Percentiles rank a stretch among this genome's conserved stretches.
phyloP scores from a whole-genome alignment of 2,329 filamentous ascomycete genomes.

The Incumbomyces lentus region DNA sequence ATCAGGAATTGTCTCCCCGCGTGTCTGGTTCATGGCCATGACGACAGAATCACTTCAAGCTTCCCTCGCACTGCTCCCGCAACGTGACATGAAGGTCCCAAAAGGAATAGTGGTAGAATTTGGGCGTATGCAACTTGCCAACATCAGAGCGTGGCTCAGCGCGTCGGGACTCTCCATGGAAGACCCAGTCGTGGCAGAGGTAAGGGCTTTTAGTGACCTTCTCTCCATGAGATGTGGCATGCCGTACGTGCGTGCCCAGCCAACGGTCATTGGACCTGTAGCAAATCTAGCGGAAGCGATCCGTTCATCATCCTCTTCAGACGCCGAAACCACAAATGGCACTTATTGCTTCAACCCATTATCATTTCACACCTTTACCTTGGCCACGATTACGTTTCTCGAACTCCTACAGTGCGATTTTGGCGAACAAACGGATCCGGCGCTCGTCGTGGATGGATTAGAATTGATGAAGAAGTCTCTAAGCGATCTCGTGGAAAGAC shows the following conservation, averaged over 20 bases:
- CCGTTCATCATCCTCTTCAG: background rate
- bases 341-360: slow-evolving; percentile 10
- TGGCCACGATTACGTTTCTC: slow-evolving; percentile 12
- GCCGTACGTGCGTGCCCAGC: background rate
- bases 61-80: background rate
- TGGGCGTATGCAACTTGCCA: background rate
- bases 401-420: slow-evolving; percentile 7
- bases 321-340: background rate
- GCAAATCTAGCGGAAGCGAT: background rate
- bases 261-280: background rate
- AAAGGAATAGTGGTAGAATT: background rate
- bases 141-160: background rate
- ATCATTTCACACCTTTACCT: slow-evolving; percentile 10
- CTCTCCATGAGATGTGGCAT: background rate
- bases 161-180: background rate
- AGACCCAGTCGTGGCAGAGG: slow-evolving; percentile 6
- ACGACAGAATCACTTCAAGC: background rate
- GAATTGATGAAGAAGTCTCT: background rate
- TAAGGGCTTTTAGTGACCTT: slow-evolving; percentile 7
- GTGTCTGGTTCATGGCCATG: background rate
- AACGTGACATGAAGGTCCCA: background rate
- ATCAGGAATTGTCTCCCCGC: background rate
- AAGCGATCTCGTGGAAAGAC: slow-evolving; percentile 1
- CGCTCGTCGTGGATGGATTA: background rate
- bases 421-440: background rate